Conservation (phyloP, 441 rosid species). For the Bruguiera hainesii region DNA sequence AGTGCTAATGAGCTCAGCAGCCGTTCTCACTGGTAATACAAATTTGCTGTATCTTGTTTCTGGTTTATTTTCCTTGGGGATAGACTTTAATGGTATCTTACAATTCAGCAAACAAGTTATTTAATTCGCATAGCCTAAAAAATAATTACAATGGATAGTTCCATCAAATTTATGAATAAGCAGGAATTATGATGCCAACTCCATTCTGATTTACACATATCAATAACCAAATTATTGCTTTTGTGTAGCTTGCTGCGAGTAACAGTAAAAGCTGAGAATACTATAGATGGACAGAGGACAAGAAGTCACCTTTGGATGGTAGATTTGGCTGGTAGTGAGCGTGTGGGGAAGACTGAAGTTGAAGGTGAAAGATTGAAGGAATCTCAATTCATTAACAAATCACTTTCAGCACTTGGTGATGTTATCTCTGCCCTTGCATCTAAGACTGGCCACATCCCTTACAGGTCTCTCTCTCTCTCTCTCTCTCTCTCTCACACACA, state of each 20-base stretch:
- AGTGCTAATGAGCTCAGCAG: conserved; percentile 90
- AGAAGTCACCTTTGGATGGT: conserved; percentile 95
- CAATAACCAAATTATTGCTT: conserved; percentile 14
- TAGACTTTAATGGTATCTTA: conserved; percentile 3
- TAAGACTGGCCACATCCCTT: conserved; percentile 83
- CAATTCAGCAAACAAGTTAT: not conserved
- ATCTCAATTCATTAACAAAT: conserved; percentile 87
- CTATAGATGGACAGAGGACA: conserved; percentile 69
- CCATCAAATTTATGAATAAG: too few relatives aligned
- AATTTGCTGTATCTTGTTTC: not conserved
- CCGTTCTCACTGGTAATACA: conserved; percentile 85
- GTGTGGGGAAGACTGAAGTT: conserved; percentile 90
- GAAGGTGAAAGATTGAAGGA: conserved; percentile 94
- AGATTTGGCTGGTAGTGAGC: conserved; percentile 97
- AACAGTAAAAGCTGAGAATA: conserved; percentile 73
- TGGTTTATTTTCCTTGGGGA: conserved; percentile 2
- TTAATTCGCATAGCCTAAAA: too few relatives aligned
- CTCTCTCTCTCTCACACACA: not conserved
- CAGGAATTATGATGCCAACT: too few relatives aligned
- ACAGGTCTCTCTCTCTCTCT: conserved; percentile 53
- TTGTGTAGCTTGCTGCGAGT: conserved; percentile 71
- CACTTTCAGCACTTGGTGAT: conserved; percentile 95
- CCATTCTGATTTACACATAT: too few relatives aligned
- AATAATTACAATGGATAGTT: too few relatives aligned
- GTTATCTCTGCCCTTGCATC: conserved; percentile 83